Base-by-base conservation (phyloP, 116 monocot species). In the Iris pallida region DNA sequence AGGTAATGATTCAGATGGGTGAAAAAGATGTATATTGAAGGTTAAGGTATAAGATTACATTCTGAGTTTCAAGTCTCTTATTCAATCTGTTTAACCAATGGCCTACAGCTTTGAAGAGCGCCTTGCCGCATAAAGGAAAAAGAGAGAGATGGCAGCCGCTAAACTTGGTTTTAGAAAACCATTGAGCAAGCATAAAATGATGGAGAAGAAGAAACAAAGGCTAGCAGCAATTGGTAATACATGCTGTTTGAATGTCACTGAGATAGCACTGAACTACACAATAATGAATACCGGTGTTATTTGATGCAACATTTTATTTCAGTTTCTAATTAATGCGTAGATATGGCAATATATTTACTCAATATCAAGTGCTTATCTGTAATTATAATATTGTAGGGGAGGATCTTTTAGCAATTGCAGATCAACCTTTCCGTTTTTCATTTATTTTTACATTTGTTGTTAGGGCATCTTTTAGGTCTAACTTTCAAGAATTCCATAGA, bases 381-480 rank as follows among this genome's bases (percentile, higher is more conserved):
- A 66, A 94, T 94, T 64, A 90, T 55, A 19, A 65, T 53, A 55
- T 58, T 65, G 20, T 82, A 94, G 93, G 93, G 47, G 93, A 94
- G 73, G 93, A 94, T 85, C 85, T 94, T 59, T 74, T 94, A 64
- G 68, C 93, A 65, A 90, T 94, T 74, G 87, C 93, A 62, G 93
- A 94, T 83, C 93, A 94, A 76, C 93, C 93, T 47, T 94, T 94
- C 57, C 84, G 93, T 11, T 94, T 94, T 74, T 90, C 93, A 20
- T 90, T 90, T 8, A 94, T 90, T 59, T 94, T 94, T 75, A 94
- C 93, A 51, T 94, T 94, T 87, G 93, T 94, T 70, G 93, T 94
- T 20, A 84, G 93, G 68, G 90, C 93, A 68, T 94, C n/a, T 94
- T 87, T 94, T 90, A 78, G 93, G 93, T 94, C 45, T 53, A 17